phyloP scores from a whole-genome alignment of 371 early-diverging fungal genomes.

The Dichotomocladium elegans region DNA sequence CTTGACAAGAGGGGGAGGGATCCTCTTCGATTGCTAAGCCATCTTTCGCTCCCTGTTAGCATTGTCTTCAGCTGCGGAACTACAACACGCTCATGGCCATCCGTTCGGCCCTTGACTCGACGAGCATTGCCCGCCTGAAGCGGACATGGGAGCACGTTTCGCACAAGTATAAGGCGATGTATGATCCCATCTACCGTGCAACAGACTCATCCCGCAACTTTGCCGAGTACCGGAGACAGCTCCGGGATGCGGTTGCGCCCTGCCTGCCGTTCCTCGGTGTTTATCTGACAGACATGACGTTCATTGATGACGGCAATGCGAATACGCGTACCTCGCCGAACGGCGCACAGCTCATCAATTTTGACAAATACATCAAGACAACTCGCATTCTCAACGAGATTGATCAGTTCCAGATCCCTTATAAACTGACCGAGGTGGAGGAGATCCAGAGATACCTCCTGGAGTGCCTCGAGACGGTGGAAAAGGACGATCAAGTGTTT shows the following conservation, averaged over 20 bases:
- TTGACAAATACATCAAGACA: slow-evolving; percentile 72
- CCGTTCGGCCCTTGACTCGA: slow-evolving; percentile 69
- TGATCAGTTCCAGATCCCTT: slow-evolving; percentile 76
- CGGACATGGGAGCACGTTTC: slow-evolving; percentile 69
- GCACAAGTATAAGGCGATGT: slow-evolving; percentile 44
- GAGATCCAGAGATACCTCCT: slow-evolving; percentile 43
- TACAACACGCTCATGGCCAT: slow-evolving; percentile 80
- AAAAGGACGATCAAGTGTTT: slow-evolving; percentile 35
- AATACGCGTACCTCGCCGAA: slow-evolving; percentile 30
- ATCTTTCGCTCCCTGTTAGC: slow-evolving; percentile 19
- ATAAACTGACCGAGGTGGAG: slow-evolving; percentile 49
- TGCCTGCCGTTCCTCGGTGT: slow-evolving; percentile 82
- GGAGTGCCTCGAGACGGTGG: slow-evolving; percentile 29
- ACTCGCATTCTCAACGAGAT: slow-evolving; percentile 69
- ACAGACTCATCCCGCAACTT: slow-evolving; percentile 71
- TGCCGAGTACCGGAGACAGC: slow-evolving; percentile 61
- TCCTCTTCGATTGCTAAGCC: not conserved
- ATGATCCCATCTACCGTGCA: slow-evolving; percentile 53
- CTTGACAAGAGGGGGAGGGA: not conserved
- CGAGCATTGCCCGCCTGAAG: slow-evolving; percentile 69
- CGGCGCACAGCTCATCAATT: slow-evolving; percentile 61
- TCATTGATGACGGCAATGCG: slow-evolving; percentile 57
- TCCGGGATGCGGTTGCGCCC: slow-evolving; percentile 64
- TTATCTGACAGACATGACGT: slow-evolving; percentile 84
- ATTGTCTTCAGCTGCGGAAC: slow-evolving; percentile 66